These are phyloP conservation scores for Leucosporidium creatinivorum DNA, from an alignment of 768 basidiomycete species.

Conservation along the genomic window DNA sequence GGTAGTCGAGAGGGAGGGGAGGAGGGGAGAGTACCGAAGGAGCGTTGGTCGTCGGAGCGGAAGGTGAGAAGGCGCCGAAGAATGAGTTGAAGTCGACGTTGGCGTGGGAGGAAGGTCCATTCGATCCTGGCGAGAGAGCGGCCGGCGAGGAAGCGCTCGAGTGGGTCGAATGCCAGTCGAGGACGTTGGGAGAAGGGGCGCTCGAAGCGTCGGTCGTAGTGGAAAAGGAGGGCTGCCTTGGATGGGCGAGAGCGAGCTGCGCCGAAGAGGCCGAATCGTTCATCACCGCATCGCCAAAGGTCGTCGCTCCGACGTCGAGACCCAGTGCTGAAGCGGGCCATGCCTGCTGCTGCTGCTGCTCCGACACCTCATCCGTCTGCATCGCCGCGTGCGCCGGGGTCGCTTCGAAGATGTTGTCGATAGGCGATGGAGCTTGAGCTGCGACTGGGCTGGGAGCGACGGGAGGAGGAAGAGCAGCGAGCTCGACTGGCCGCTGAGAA, in stretches of 20 bases:
- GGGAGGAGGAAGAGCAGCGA: background rate
- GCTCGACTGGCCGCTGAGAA: background rate
- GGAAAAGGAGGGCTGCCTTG: too few species aligned
- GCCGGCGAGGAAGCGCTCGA: too few species aligned
- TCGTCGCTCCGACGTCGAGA: background rate
- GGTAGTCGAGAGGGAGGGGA: background rate
- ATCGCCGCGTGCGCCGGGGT: background rate
- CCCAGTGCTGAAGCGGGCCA: constrained; percentile 8
- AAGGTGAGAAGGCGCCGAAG: constrained; percentile 3
- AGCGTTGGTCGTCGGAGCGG: too few species aligned
- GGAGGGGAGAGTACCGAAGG: constrained; percentile 5
- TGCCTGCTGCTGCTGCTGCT: background rate
- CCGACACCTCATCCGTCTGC: constrained; percentile 2
- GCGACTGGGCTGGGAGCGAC: background rate
- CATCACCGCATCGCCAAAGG: background rate
- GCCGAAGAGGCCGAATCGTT: background rate
- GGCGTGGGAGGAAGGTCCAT: constrained; percentile 8
- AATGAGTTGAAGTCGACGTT: constrained; percentile 20
- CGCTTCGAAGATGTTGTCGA: background rate
- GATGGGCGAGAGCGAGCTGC: too few species aligned
- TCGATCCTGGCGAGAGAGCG: constrained; percentile 20
- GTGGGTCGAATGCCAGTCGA: background rate
- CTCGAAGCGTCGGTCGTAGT: too few species aligned
- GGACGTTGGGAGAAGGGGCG: too few species aligned
- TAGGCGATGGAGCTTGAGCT: background rate